phyloP scores from a whole-genome alignment of 1,284 basidiomycete species.

The Boletellus deceptivus region DNA sequence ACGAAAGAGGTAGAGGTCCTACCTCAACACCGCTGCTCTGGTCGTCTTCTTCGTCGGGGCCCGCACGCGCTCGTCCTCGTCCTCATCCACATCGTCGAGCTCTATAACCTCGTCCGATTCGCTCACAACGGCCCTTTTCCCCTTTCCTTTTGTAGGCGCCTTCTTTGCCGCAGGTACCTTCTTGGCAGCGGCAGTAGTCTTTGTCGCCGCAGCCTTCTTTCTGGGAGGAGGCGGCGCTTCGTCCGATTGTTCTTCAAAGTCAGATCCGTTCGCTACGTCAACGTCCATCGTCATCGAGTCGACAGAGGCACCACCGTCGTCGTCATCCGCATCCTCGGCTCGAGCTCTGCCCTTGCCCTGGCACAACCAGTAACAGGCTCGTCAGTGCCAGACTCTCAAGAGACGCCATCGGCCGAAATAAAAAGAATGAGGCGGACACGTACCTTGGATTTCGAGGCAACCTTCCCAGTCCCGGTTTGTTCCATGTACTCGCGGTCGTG shows the following conservation, averaged over 20 bases:
- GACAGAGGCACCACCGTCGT: slow-evolving; percentile 49
- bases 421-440: not conserved
- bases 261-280: slow-evolving; percentile 45
- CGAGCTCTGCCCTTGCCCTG: slow-evolving; percentile 53
- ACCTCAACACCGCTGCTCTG: slow-evolving; percentile 65
- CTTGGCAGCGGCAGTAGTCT: slow-evolving; percentile 25
- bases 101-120: slow-evolving; percentile 55
- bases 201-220: slow-evolving; percentile 46
- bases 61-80: slow-evolving; percentile 47
- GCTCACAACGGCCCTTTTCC: slow-evolving; percentile 36
- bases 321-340: slow-evolving; percentile 48
- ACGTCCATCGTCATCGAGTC: slow-evolving; percentile 82
- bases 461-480: slow-evolving; percentile 37
- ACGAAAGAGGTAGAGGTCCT: no score
- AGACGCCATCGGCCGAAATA: no score
- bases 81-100: slow-evolving; percentile 54
- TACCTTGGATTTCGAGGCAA: slow-evolving; percentile 41
- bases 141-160: slow-evolving; percentile 40
- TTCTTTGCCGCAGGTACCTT: slow-evolving; percentile 43
- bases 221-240: slow-evolving; percentile 40
- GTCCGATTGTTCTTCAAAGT: slow-evolving; percentile 44
- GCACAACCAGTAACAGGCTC: not conserved
- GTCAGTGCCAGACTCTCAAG: no score
- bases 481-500: slow-evolving; percentile 62
- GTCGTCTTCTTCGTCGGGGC: slow-evolving; percentile 56